Percentiles rank a stretch among this genome's conserved stretches.
phyloP scores from a whole-genome alignment of 2,329 filamentous ascomycete species.

The Cladosporium sp. region DNA sequence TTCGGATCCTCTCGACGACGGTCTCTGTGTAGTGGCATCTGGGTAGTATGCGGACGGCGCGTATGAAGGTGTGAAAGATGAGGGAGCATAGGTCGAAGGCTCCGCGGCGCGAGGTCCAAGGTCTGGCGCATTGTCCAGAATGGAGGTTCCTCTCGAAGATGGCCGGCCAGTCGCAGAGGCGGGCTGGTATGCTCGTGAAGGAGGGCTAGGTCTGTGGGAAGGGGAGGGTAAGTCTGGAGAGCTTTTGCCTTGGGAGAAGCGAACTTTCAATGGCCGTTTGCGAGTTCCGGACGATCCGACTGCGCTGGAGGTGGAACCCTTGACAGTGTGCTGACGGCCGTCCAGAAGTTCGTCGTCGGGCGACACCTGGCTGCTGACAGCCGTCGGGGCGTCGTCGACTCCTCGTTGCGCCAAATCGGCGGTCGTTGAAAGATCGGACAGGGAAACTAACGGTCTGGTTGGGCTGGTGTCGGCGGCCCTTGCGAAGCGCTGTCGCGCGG shows the following conservation, averaged over 20 bases:
- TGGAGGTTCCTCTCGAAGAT: conserved; percentile 45
- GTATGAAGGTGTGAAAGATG: conserved; percentile 5
- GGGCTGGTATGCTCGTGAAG: conserved; percentile 47
- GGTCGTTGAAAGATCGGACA: conserved; percentile 7
- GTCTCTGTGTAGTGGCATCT: conserved; percentile 47
- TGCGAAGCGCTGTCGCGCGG: conserved; percentile 12
- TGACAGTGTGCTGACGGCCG: background rate
- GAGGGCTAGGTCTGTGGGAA: conserved; percentile 38
- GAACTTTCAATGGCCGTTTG: conserved; percentile 28
- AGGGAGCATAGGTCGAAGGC: conserved; percentile 54
- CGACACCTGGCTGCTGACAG: conserved; percentile 6
- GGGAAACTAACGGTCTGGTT: conserved; percentile 15
- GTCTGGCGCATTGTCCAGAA: conserved; percentile 47
- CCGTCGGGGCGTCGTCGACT: conserved; percentile 3
- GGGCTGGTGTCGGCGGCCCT: conserved; percentile 9
- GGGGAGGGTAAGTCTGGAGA: conserved; percentile 31
- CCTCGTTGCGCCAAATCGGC: conserved; percentile 1
- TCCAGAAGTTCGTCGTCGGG: background rate
- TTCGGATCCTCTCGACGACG: conserved; percentile 50
- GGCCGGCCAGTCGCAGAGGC: conserved; percentile 39
- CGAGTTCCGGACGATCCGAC: conserved; percentile 21
- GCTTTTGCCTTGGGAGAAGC: conserved; percentile 29
- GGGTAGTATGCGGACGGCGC: conserved; percentile 9
- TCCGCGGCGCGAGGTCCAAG: conserved; percentile 57
- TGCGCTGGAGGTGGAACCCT: conserved; percentile 14